These are phyloP conservation scores for Kluyveromyces sp. DNA, from an alignment of 1,139 yeast genomes.

Conservation along the genomic window DNA sequence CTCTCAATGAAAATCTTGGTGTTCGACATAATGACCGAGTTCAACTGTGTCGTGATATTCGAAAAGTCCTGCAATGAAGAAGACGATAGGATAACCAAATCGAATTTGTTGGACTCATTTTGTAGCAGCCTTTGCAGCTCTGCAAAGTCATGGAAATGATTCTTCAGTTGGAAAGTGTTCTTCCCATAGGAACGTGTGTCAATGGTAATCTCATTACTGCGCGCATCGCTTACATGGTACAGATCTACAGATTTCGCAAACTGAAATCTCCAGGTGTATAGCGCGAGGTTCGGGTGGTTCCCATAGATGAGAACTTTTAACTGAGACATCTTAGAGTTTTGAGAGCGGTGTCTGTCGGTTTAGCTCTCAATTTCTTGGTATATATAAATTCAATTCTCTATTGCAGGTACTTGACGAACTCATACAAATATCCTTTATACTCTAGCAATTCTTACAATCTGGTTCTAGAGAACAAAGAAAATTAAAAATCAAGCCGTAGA, in stretches of 20 bases:
- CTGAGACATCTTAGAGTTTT: constrained; percentile 15
- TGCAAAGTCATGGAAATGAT: constrained; percentile 20
- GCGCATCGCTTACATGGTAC: constrained; percentile 23
- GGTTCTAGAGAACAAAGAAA: no score
- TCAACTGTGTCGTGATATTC: constrained; percentile 31
- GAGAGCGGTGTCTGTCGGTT: no score
- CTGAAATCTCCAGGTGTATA: constrained; percentile 29
- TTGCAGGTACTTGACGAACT: no score
- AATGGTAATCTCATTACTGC: constrained; percentile 14
- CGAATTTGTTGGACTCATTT: constrained; percentile 30
- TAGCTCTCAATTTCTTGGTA: no score
- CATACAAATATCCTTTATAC: no score
- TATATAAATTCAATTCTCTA: no score
- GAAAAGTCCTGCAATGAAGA: constrained; percentile 42
- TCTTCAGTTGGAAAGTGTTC: constrained; percentile 18
- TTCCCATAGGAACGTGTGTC: constrained; percentile 24
- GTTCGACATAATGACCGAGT: constrained; percentile 31
- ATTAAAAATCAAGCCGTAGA: no score
- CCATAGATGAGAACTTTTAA: constrained; percentile 27
- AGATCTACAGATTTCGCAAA: constrained; percentile 28
- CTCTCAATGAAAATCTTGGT: constrained; percentile 57
- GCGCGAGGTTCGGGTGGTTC: constrained; percentile 24
- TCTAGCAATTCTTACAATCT: no score
- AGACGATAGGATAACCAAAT: constrained; percentile 41
- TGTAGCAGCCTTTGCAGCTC: constrained; percentile 13